These are phyloP conservation scores for Boletus coccyginus DNA, from an alignment of 768 basidiomycete genomes.

Conservation along the genomic window DNA sequence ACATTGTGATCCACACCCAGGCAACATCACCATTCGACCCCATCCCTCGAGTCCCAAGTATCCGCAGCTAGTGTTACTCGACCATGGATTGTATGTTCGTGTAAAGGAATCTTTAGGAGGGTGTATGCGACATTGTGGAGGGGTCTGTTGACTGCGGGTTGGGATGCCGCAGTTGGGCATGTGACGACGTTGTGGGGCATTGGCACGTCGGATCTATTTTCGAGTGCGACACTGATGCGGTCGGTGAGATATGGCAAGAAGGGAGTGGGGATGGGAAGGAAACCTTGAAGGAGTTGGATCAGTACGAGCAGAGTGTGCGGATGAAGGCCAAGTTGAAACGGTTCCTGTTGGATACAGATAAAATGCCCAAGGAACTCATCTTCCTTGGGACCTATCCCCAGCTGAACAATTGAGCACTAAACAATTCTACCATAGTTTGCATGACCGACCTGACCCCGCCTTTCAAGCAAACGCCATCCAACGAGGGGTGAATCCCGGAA, in stretches of 20 bases:
- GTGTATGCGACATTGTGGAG: slow-evolving; percentile 83
- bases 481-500: slow-evolving; percentile 1
- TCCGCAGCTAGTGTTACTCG: slow-evolving; percentile 78
- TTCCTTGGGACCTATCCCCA: slow-evolving; percentile 87
- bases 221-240: slow-evolving; percentile 68
- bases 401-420: slow-evolving; percentile 86
- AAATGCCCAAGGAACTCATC: slow-evolving; percentile 73
- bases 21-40: slow-evolving; percentile 74
- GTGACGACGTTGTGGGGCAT: slow-evolving; percentile 66
- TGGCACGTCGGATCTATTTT: slow-evolving; percentile 67
- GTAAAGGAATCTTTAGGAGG: slow-evolving; percentile 66
- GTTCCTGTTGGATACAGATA: slow-evolving; percentile 72
- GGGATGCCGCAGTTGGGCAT: slow-evolving; percentile 44
- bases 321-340: slow-evolving; percentile 59
- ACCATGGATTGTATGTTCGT: slow-evolving; percentile 87
- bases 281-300: slow-evolving; percentile 37
- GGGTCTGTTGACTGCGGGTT: slow-evolving; percentile 56
- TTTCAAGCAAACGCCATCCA: slow-evolving; percentile 38
- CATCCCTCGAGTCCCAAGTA: slow-evolving; percentile 20
- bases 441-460: slow-evolving; percentile 68
- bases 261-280: slow-evolving; percentile 1
- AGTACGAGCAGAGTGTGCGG: slow-evolving; percentile 65
- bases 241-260: slow-evolving; percentile 43
- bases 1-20: slow-evolving; percentile 75
- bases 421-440: slow-evolving; percentile 84